Conservation (phyloP, 2,329 filamentous ascomycete species). For the Hypoxylon sp. region DNA sequence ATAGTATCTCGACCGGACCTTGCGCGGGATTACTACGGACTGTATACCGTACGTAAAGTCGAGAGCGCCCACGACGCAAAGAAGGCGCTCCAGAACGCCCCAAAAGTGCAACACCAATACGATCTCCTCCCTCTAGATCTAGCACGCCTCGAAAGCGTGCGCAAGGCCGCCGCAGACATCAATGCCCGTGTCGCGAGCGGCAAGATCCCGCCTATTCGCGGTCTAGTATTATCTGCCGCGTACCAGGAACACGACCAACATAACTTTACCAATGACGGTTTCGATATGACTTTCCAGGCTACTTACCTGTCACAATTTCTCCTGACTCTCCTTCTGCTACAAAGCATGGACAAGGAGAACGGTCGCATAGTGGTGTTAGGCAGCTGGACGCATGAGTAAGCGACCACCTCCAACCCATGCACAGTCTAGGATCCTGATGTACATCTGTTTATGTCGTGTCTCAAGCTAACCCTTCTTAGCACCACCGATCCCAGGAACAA, state of each 20-base stretch:
- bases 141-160: constrained; percentile 40
- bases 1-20: constrained; percentile 52
- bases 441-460: not conserved
- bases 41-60: constrained; percentile 57
- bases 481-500: constrained; percentile 38
- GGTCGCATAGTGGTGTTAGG: constrained; percentile 54
- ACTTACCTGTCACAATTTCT: constrained; percentile 56
- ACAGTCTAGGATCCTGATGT: not conserved
- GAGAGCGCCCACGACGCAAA: constrained; percentile 52
- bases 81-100: constrained; percentile 44
- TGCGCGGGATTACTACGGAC: constrained; percentile 53
- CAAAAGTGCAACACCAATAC: constrained; percentile 49
- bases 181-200: constrained; percentile 45
- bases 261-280: constrained; percentile 53
- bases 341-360: constrained; percentile 54
- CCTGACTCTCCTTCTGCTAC: constrained; percentile 53
- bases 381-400: constrained; percentile 54
- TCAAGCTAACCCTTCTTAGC: constrained; percentile 10
- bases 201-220: constrained; percentile 50
- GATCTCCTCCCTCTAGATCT: constrained; percentile 53
- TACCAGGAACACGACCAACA: constrained; percentile 48
- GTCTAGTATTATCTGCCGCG: constrained; percentile 50
- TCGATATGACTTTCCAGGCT: constrained; percentile 53
- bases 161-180: constrained; percentile 39
- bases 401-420: not conserved